Percentiles rank a stretch among this genome's conserved stretches.
These are phyloP conservation scores for Pseudocercospora macadamiae DNA, from an alignment of 2,329 filamentous ascomycete genomes.

Conservation along the genomic window DNA sequence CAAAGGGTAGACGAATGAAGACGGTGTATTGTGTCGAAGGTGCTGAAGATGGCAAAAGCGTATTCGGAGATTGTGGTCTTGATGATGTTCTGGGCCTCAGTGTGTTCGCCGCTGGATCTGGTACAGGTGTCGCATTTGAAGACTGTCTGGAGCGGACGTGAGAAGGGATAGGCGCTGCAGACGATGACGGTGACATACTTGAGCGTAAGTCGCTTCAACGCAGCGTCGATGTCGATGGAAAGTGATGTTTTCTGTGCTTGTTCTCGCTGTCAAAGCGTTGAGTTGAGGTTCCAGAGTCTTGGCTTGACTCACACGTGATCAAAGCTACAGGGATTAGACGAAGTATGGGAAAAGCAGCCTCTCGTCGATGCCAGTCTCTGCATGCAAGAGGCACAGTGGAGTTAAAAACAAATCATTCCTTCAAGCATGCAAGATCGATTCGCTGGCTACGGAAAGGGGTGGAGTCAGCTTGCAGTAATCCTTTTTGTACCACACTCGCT, in stretches of 20 bases:
- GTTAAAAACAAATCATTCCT: not conserved
- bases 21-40: constrained; percentile 62
- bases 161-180: constrained; percentile 18
- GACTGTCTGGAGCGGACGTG: constrained; percentile 27
- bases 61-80: constrained; percentile 20
- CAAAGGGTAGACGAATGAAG: constrained; percentile 87
- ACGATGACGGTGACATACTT: constrained; percentile 32
- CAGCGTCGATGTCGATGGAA: constrained; percentile 13
- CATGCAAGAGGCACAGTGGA: not conserved
- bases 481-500: constrained; percentile 15
- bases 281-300: not conserved
- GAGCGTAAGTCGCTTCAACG: not conserved
- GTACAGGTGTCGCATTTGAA: constrained; percentile 26
- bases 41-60: constrained; percentile 7
- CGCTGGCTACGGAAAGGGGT: constrained; percentile 31
- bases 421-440: constrained; percentile 31
- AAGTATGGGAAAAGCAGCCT: too few species aligned
- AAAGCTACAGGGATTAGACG: too few species aligned
- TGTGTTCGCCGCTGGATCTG: constrained; percentile 9
- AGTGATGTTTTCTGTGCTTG: constrained; percentile 9
- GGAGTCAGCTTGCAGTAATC: constrained; percentile 16
- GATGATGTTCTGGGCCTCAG: constrained; percentile 16
- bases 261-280: constrained; percentile 2
- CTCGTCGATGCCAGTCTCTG: too few species aligned
- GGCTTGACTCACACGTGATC: constrained; percentile 6